A percentile compares a stretch with the other conserved stretches of the same genome.
Evolutionary conservation across 2,329 filamentous ascomycete species (phyloP).

Genomic region (Harringtonia lauricola): DNA sequence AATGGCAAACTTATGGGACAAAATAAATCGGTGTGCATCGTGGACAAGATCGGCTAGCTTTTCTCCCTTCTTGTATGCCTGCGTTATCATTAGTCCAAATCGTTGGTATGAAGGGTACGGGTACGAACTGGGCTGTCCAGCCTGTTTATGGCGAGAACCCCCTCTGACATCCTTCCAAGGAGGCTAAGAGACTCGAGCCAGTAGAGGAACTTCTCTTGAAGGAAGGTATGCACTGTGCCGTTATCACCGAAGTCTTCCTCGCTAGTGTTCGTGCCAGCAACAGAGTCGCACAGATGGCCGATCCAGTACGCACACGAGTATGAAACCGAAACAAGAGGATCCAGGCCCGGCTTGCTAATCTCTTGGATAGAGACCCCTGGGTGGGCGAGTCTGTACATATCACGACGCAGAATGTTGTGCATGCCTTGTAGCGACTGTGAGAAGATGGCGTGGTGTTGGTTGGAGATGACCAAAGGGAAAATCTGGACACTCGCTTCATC

Average conservation of each 20-base stretch:
- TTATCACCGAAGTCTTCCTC: too few relatives aligned
- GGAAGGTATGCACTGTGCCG: slow-evolving; percentile 19
- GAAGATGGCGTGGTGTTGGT: slow-evolving; percentile 21
- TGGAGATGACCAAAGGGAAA: slow-evolving; percentile 16
- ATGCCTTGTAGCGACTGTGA: slow-evolving; percentile 22
- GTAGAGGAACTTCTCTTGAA: slow-evolving; percentile 25
- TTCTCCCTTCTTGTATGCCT: not conserved
- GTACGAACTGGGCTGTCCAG: slow-evolving; percentile 6
- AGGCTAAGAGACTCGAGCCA: slow-evolving; percentile 32
- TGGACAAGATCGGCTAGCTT: not conserved
- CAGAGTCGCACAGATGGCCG: slow-evolving; percentile 18
- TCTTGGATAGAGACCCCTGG: slow-evolving; percentile 14
- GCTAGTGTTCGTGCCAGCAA: too few relatives aligned
- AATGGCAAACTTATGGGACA: not conserved
- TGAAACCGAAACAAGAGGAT: slow-evolving; percentile 15
- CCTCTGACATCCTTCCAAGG: slow-evolving; percentile 15
- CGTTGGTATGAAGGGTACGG: not conserved
- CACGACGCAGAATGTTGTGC: slow-evolving; percentile 16
- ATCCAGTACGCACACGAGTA: slow-evolving; percentile 25
- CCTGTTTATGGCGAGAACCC: slow-evolving; percentile 13
- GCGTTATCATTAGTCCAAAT: not conserved
- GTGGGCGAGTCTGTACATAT: slow-evolving; percentile 23
- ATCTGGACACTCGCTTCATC: slow-evolving; percentile 13
- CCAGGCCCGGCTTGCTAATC: slow-evolving; percentile 11
- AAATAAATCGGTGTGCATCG: not conserved